Evolutionary conservation across 176 grass and related monocot genomes (phyloP).

Genomic region (Musa beccarii): DNA sequence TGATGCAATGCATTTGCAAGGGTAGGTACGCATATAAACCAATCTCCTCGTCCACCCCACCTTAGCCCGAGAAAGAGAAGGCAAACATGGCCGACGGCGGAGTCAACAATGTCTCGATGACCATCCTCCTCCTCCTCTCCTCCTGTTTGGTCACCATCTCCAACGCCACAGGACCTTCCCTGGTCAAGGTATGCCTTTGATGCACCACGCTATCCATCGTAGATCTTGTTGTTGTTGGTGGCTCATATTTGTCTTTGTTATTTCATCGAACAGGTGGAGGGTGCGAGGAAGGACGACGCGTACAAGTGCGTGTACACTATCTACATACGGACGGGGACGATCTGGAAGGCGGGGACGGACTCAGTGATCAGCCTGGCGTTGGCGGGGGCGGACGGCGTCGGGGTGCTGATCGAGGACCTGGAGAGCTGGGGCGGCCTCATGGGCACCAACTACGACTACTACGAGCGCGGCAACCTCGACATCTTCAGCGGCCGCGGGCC

Average conservation of each 20-base stretch:
- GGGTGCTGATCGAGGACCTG: slow-evolving; percentile 55
- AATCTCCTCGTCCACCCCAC: background rate
- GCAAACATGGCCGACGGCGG: background rate
- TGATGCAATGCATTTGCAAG: no score
- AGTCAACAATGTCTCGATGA: background rate
- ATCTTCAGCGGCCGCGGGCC: slow-evolving; percentile 96
- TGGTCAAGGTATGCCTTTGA: background rate
- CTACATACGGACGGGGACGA: slow-evolving; percentile 73
- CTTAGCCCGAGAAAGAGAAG: background rate
- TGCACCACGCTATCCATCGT: no score
- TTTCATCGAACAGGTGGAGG: slow-evolving; percentile 8
- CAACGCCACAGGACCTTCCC: background rate
- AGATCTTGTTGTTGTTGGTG: background rate
- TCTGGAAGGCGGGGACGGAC: slow-evolving; percentile 71
- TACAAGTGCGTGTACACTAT: slow-evolving; percentile 85
- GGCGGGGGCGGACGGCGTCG: slow-evolving; percentile 28
- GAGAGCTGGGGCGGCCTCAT: slow-evolving; percentile 68
- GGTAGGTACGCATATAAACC: no score
- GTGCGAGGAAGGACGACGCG: slow-evolving; percentile 1
- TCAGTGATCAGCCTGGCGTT: slow-evolving; percentile 67
- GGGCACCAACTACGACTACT: slow-evolving; percentile 61
- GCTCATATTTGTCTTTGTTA: background rate
- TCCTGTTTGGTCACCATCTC: background rate
- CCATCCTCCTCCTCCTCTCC: background rate
- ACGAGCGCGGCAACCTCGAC: slow-evolving; percentile 91